Conservation (phyloP, 2,329 filamentous ascomycete species). For the Paradendryphiella salina region DNA sequence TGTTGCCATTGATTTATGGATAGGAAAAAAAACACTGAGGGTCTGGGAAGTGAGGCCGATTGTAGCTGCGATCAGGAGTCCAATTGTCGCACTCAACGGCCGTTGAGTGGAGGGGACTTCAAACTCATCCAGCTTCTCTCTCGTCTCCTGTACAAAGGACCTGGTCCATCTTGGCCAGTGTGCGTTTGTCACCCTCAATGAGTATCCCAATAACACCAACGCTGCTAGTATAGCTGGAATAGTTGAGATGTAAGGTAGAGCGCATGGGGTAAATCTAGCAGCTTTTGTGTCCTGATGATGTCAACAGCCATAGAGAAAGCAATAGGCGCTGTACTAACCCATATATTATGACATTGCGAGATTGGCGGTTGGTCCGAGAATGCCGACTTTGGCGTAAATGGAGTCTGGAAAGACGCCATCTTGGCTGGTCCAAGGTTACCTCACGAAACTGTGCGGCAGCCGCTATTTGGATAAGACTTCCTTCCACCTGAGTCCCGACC, state of each 20-base stretch:
- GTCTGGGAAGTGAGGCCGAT: slow-evolving; percentile 36
- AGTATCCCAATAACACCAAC: slow-evolving; percentile 45
- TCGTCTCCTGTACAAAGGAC: slow-evolving; percentile 52
- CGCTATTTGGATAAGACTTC: slow-evolving; percentile 23
- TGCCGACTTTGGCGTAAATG: slow-evolving; percentile 19
- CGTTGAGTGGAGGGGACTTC: slow-evolving; percentile 32
- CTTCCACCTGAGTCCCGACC: slow-evolving; percentile 29
- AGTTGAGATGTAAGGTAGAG: slow-evolving; percentile 46
- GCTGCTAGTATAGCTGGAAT: slow-evolving; percentile 45
- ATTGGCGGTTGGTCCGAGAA: slow-evolving; percentile 23
- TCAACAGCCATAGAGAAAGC: slow-evolving; percentile 14
- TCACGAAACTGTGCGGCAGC: neutral
- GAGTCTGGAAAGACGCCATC: slow-evolving; percentile 36
- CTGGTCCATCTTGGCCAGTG: slow-evolving; percentile 56
- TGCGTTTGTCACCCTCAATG: slow-evolving; percentile 35
- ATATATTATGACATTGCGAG: slow-evolving; percentile 33
- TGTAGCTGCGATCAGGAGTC: slow-evolving; percentile 30
- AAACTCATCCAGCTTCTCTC: slow-evolving; percentile 38
- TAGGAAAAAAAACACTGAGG: slow-evolving; percentile 28
- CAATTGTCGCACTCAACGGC: slow-evolving; percentile 32
- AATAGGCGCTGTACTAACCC: slow-evolving; percentile 21
- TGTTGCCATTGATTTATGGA: slow-evolving; percentile 20
- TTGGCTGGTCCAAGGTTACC: slow-evolving; percentile 1
- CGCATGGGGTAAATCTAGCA: slow-evolving; percentile 49
- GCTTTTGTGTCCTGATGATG: slow-evolving; percentile 37